phyloP scores from a whole-genome alignment of 192 early-diverging fungal genomes.

The Coemansia umbellata region DNA sequence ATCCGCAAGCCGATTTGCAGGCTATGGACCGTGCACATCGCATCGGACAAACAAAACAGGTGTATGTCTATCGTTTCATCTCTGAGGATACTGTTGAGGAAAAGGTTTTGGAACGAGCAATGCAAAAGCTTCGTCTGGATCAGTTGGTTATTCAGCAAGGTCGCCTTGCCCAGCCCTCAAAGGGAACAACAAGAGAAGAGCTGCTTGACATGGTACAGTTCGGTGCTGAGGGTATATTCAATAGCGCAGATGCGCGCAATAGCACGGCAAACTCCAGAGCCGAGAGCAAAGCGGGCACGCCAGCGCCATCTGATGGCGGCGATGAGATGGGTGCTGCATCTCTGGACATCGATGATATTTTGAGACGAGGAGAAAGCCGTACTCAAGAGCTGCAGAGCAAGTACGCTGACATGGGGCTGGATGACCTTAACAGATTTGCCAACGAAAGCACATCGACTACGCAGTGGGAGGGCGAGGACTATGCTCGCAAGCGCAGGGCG shows the following conservation, averaged over 20 bases:
- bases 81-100: constrained; percentile 98
- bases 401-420: constrained; percentile 85
- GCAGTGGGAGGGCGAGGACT: constrained; percentile 97
- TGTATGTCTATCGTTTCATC: constrained; percentile 93
- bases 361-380: constrained; percentile 81
- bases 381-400: constrained; percentile 85
- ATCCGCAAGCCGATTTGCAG: constrained; percentile 85
- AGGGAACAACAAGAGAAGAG: constrained; percentile 53
- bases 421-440: constrained; percentile 90
- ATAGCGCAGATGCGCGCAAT: constrained; percentile 19
- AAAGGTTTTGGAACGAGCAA: constrained; percentile 94
- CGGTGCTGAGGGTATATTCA: constrained; percentile 86
- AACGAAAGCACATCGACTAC: constrained; percentile 68
- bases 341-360: constrained; percentile 75
- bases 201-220: constrained; percentile 96
- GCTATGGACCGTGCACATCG: constrained; percentile 98
- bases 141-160: constrained; percentile 99
- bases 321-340: constrained; percentile 12
- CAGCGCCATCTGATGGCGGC: constrained; percentile 42
- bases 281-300: constrained; percentile 31
- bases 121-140: constrained; percentile 93
- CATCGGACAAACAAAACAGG: constrained; percentile 98
- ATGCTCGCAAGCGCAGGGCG: constrained; percentile 63
- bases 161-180: constrained; percentile 64
- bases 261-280: constrained; percentile 22